Base-by-base conservation (phyloP, 208 protist species). In the Strigomonas galati region DNA sequence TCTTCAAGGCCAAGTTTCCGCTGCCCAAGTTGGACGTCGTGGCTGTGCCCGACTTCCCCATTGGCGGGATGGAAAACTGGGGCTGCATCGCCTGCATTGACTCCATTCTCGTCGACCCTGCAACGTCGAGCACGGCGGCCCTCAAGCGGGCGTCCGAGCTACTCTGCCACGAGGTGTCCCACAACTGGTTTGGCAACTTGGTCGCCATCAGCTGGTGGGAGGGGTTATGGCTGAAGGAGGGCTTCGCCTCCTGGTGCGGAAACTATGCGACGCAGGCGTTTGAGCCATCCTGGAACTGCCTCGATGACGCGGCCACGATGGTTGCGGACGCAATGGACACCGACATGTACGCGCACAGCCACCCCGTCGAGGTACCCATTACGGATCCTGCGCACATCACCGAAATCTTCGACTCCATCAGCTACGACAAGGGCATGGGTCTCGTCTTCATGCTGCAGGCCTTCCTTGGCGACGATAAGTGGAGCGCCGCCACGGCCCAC, bases 181-280 rank as follows among this genome's bases (percentile, higher is more conserved):
- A 99, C 82, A 95, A 98, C 77, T 99, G 97, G 97, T 98, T 98
- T 68, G 97, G 97, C 49, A 99, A 99, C 80, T 84, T 99, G n/a
- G 98, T 99, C 44, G 98, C 96, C n/a, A 98, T 99, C 76, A 87
- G 89, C 66, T 99, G 97, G 98, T 99, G 98, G 98, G 91, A 96
- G 57, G 84, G 98, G 12, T 77, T 99, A 52, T 99, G 98, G 98
- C 77, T 99, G 1, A 99, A 99, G 78, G 99, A 99, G 82, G 99
- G 97, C 35, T 99, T 99, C 70, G 99, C 99, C 21, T 98, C 90
- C 32, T 99, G 87, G 80, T 91, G 99, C 55, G 97, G 94, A 44
- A 87, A 94, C 70, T 79, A 96, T 57, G 89, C 90, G 4, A 79
- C 85, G 12, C 55, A 89, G 59, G 46, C 85, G 10, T 46, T 94